Conservation (phyloP, 2,329 filamentous ascomycete species). For the Pseudocercospora cruenta region DNA sequence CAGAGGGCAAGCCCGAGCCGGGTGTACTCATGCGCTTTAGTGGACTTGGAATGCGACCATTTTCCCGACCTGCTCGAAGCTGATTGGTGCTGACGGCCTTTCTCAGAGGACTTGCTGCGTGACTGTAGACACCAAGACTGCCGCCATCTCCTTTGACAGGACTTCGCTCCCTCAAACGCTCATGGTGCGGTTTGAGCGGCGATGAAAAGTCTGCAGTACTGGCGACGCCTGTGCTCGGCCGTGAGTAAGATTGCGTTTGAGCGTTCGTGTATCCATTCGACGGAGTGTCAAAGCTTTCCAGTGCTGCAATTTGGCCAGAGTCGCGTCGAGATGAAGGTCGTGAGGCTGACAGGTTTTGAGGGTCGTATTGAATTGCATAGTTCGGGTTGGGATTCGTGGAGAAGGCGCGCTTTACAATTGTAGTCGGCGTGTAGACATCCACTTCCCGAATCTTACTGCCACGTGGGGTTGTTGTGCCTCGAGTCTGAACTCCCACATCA, state of each 20-base stretch:
- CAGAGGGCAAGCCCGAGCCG: conserved; percentile 22
- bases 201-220: conserved; percentile 47
- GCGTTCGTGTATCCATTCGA: conserved; percentile 34
- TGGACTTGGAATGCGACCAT: conserved; percentile 42
- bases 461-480: conserved; percentile 42
- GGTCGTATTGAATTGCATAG: conserved; percentile 69
- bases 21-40: conserved; percentile 50
- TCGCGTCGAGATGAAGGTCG: conserved; percentile 28
- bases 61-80: conserved; percentile 38
- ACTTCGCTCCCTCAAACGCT: conserved; percentile 56
- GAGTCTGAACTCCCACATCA: conserved; percentile 79
- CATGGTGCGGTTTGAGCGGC: conserved; percentile 50
- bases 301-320: conserved; percentile 19
- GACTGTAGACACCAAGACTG: conserved; percentile 76
- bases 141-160: conserved; percentile 67
- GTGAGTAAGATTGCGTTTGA: conserved; percentile 42
- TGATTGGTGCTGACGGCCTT: conserved; percentile 70
- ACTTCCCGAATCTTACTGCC: conserved; percentile 51
- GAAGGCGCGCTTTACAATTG: conserved; percentile 74
- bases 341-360: conserved; percentile 52
- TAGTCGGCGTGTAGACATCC: conserved; percentile 64
- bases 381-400: conserved; percentile 81
- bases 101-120: conserved; percentile 80
- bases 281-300: conserved; percentile 25
- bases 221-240: conserved; percentile 39